Percentiles rank a stretch among this genome's conserved stretches.
phyloP scores from a whole-genome alignment of 2,329 filamentous ascomycete genomes.

The Chaetomiaceae sp. region DNA sequence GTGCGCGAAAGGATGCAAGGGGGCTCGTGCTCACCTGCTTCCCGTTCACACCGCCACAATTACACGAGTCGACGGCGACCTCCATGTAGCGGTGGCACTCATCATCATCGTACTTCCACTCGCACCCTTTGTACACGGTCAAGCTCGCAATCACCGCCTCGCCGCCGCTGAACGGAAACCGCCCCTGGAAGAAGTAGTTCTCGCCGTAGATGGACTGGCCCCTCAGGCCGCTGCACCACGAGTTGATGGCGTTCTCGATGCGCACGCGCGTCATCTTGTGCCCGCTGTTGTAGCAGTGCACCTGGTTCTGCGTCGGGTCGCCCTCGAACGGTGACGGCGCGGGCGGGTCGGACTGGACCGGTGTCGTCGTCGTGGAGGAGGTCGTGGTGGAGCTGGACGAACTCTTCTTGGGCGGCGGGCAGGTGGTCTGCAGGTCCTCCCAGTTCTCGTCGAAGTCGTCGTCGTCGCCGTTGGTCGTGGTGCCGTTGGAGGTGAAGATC shows the following conservation, averaged over 20 bases:
- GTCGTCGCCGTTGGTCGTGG: not conserved
- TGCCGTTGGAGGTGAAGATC: too few relatives aligned
- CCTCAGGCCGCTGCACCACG: not conserved
- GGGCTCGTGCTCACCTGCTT: too few relatives aligned
- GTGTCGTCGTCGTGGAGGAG: not conserved
- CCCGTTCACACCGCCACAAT: constrained; percentile 1
- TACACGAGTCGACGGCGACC: not conserved
- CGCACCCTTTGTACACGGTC: constrained; percentile 2
- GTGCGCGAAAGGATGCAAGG: too few relatives aligned
- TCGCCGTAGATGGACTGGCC: too few relatives aligned
- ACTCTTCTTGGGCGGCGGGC: not conserved
- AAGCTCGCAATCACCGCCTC: not conserved
- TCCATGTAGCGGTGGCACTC: constrained; percentile 4
- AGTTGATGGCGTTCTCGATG: not conserved
- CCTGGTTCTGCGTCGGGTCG: not conserved
- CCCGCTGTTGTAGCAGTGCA: constrained; percentile 4
- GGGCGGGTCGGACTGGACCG: not conserved
- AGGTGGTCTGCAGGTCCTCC: constrained; percentile 1
- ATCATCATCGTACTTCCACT: not conserved
- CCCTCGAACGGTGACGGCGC: not conserved
- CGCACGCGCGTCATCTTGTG: constrained; percentile 1
- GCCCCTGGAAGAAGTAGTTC: not conserved
- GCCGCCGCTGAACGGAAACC: not conserved
- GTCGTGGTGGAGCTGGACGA: not conserved
- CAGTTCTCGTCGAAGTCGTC: not conserved